Evolutionary conservation across 1,139 yeast genomes (phyloP), one percentile per base, ranked within the genome.

Genomic region (Debaryomyces subglobosus): DNA sequence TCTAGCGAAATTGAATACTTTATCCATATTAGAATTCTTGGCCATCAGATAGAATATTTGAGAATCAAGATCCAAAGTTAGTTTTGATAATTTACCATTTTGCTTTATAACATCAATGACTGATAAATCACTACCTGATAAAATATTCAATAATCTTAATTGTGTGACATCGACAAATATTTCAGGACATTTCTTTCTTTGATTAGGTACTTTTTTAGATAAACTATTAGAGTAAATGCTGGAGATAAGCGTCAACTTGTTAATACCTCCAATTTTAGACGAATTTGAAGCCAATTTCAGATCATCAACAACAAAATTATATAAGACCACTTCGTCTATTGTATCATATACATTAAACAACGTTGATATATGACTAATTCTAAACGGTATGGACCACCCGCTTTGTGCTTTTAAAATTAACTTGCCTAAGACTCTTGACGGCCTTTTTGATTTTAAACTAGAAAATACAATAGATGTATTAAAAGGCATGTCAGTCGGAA

Each of bases 301-400:
- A 37, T 62, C 65, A 52, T 80, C 85, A 25, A 83, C 70, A 13
- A 79, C 72, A 55, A 82, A 72, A 54, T 80, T 78, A 39, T 69
- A 67, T 35, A 83, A 62, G 8, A 65, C 64, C 15, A 82, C 61
- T 45, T 75, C 77, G 20, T 72, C 66, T 7, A 82, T 69, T 6
- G 68, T 55, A 29, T 79, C 81, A 56, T 77, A 82, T 6, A 76
- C 71, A 59, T 51, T 71, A 48, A 61, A 66, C 39, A 68, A 68
- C 53, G 60, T 34, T 0, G 68, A 58, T 5, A 69, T 49, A 49
- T 63, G 70, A 24, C 56, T 55, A 36, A 72, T 65, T 50, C 78
- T 71, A 52, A 83, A 65, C 1, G 79, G 75, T 27, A 77, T 68
- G 15, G 74, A 70, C 83, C 83, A 78, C 1, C 82, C 82, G 0